phyloP scores from a whole-genome alignment of 176 grass and related monocot species.

The Thinopyrum elongatum region DNA sequence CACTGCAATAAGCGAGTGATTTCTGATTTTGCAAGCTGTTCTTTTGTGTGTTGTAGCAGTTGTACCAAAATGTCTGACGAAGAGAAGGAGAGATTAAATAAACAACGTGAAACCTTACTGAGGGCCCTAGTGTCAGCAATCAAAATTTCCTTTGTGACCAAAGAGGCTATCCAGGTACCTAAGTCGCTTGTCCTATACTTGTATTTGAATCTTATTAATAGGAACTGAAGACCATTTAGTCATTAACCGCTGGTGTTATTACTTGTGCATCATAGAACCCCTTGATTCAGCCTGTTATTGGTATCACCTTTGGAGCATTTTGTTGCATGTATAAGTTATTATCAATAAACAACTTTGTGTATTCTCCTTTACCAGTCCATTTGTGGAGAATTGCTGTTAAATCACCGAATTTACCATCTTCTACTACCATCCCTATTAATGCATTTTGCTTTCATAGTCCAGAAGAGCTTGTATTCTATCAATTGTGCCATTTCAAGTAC shows the following conservation, averaged over 20 bases:
- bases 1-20: slow-evolving; percentile 3
- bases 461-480: slow-evolving; percentile 56
- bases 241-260: neutral
- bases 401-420: slow-evolving; percentile 4
- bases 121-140: slow-evolving; percentile 46
- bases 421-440: slow-evolving; percentile 30
- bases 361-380: slow-evolving; percentile 8
- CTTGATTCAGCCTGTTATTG: neutral
- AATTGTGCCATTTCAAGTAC: slow-evolving; percentile 56
- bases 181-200: slow-evolving; percentile 25
- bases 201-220: neutral
- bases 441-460: slow-evolving; percentile 44
- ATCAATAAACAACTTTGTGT: neutral
- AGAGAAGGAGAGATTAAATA: slow-evolving; percentile 46
- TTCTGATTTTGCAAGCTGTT: slow-evolving; percentile 30
- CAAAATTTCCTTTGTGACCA: slow-evolving; percentile 64
- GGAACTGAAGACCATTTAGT: neutral
- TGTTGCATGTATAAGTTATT: neutral
- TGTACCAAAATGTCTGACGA: slow-evolving; percentile 33
- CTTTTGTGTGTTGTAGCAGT: slow-evolving; percentile 37
- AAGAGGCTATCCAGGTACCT: slow-evolving; percentile 51
- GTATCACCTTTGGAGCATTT: neutral
- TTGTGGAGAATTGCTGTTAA: slow-evolving; percentile 6
- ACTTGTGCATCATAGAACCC: neutral
- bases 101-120: slow-evolving; percentile 55